Base-by-base conservation (phyloP, 176 grass and related monocot species). In the Oryza nivara region DNA sequence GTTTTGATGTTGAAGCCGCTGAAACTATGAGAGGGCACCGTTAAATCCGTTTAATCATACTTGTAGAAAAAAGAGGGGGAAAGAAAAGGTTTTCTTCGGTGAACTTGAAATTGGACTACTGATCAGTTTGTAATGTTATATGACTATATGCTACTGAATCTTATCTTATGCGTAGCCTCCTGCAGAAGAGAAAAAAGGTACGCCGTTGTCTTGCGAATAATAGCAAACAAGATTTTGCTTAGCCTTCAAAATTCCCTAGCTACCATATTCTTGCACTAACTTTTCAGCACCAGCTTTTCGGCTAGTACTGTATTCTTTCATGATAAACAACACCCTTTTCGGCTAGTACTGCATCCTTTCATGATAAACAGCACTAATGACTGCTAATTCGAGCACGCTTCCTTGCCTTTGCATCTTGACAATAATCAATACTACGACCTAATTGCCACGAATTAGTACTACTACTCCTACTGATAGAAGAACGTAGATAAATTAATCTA, bases 1-100 rank as follows among this genome's bases (percentile, higher is more conserved):
- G 74, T 90, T 81, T 90, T 83, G 79, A 67, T 49, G 84, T 82
- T 82, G 19, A 82, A 58, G 4, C 66, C 4, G 47, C 79, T 66
- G 63, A 28, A 78, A 82, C 38, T 86, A 68, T 68, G 30, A 74
- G 38, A 26, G 81, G 46, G 3, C 47, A 78, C 61, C 46, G 46
- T 66, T 73, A 72, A 82, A 48, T 78, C 30, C 34, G 10, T 68
- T 23, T 72, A 70, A 86, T 34, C 67, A 73, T 85, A 80, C 65
- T 68, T 35, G 44, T 51, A 72, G 66, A 81, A 81, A 78, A 22
- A 65, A 46, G 13, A 38, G 6, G 7, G 71, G 30, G 10, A 34
- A 23, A 14, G 3, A 63, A 70, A 49, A 25, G 48, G 16, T n/a
- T n/a, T 56, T 58, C 54, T 20, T 20, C 54, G 7, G 54, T 58